A percentile compares a stretch with the other conserved stretches of the same genome.
These are phyloP conservation scores for Cyberlindnera amylophila DNA, from an alignment of 805 yeast species.

Conservation along the genomic window DNA sequence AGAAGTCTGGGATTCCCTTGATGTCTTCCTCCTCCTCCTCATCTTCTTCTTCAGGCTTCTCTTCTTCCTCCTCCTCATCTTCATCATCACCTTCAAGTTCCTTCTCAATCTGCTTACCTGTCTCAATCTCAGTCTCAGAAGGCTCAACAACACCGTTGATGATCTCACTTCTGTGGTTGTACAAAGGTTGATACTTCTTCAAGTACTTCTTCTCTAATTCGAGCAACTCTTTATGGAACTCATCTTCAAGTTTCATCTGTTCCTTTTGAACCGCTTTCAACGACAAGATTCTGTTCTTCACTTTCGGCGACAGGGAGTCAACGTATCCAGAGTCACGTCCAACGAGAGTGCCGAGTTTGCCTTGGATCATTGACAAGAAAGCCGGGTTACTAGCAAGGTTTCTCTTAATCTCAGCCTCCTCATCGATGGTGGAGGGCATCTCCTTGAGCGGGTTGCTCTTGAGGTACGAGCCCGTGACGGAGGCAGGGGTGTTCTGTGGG, in stretches of 20 bases:
- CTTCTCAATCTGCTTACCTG: conserved; percentile 69
- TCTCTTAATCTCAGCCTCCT: conserved; percentile 35
- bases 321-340: conserved; percentile 89
- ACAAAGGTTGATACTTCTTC: conserved; percentile 70
- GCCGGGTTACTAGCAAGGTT: conserved; percentile 77
- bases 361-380: conserved; percentile 82
- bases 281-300: conserved; percentile 75
- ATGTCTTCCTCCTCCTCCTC: conserved; percentile 45
- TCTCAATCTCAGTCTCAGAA: conserved; percentile 67
- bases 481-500: conserved; percentile 97
- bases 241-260: conserved; percentile 80
- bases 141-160: conserved; percentile 76
- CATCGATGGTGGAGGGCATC: conserved; percentile 68
- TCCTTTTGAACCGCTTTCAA: conserved; percentile 77
- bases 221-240: conserved; percentile 85
- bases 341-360: conserved; percentile 76
- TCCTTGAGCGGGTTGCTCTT: conserved; percentile 46
- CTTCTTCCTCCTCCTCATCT: conserved; percentile 34
- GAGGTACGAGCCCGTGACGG: conserved; percentile 71
- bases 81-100: conserved; percentile 45
- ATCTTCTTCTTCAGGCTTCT: conserved; percentile 38
- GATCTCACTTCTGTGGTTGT: conserved; percentile 66
- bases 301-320: conserved; percentile 64
- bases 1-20: conserved; percentile 88
- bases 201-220: conserved; percentile 81